Evolutionary conservation across 345 rosid genomes (phyloP), one percentile per base, ranked within the genome.

Genomic region (Syzygium oleosum): DNA sequence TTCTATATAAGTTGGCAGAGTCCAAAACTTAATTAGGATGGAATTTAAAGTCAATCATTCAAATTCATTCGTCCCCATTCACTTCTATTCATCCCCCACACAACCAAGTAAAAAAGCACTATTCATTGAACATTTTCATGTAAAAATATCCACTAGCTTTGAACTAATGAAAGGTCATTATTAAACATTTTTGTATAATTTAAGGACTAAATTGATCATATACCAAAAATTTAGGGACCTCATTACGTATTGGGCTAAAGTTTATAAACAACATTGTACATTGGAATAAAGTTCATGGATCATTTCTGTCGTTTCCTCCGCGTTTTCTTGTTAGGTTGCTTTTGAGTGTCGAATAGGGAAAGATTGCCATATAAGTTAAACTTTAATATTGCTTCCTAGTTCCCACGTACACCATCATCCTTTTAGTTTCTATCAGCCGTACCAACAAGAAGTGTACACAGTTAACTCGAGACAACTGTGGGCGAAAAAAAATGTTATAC

Each of bases 161-260:
- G 13, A 73, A 73, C 38, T 9, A 73, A 34, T 73, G 80, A 3
- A 73, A 73, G 12, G 22, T 17, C 5, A 4, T 34, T 34, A 17
- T 19, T 73, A 9, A 4, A 34, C 1, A 65, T 73, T 73, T 73
- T 34, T 0, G 0, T 73, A 73, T 34, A 73, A 12, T 4, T 12
- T 3, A 34, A 73, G 5, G 14, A 9, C 10, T 19, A 34, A 65
- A 68, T 34, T 73, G 14, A 68, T 34, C 25, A 34, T 34, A 68
- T 19, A 34, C 25, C 7, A 34, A 73, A 34, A 34, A 7, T 73
- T 34, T 0, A 0, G 0, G 12, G 7, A 34, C 1, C 3, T 5
- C 5, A 9, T 34, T 9, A 2, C 19, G 6, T 4, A 41, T 41
- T 41, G 6, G 6, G 6, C 43, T 41, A 41, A 41, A 41, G 6